Base-by-base conservation (phyloP, 306 rosid genomes). In the Heteromeles arbutifolia region DNA sequence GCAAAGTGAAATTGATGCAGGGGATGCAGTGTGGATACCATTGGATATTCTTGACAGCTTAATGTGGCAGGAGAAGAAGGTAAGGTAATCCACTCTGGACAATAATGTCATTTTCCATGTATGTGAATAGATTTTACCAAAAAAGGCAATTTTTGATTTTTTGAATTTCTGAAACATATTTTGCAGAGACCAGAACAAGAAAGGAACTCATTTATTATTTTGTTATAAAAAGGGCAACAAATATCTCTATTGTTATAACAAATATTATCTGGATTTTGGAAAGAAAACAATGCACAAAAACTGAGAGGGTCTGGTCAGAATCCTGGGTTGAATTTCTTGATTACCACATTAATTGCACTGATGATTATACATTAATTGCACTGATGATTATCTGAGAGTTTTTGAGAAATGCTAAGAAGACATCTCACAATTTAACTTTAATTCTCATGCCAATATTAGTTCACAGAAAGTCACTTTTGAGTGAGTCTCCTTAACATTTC, bases 21-120 rank as follows among this genome's bases (percentile, higher is more conserved):
- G 28, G 28, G 69, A 29, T 53, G 69, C 22, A 29, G 9, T 50
- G 48, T 37, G 59, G 80, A 75, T 67, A 52, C 81, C 52, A 19
- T 70, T 70, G 86, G 86, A 82, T 82, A 74, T 82, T 79, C 64
- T 26, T 26, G 13, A 56, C 67, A n/a, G 15, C 67, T 13, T 54
- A 48, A 54, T 79, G 34, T 77, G 71, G 56, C 63, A 53, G 41
- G 28, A 22, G 67, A 21, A 44, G 22, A 5, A 50, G 31, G 65
- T 25, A 44, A 70, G 77, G 79, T 50, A 77, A 78, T 24, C 11
- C 58, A 5, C 67, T 28, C 44, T 22, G 32, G 67, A 4, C 69
- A 3, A 52, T 50, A 43, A 10, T 45, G 41, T 19, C 48, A 3
- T 17, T 57, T 62, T 24, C 69, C 21, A 50, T 11, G 28, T 62